Base-by-base conservation (phyloP, 805 yeast genomes). In the Metschnikowia kofuensis region DNA sequence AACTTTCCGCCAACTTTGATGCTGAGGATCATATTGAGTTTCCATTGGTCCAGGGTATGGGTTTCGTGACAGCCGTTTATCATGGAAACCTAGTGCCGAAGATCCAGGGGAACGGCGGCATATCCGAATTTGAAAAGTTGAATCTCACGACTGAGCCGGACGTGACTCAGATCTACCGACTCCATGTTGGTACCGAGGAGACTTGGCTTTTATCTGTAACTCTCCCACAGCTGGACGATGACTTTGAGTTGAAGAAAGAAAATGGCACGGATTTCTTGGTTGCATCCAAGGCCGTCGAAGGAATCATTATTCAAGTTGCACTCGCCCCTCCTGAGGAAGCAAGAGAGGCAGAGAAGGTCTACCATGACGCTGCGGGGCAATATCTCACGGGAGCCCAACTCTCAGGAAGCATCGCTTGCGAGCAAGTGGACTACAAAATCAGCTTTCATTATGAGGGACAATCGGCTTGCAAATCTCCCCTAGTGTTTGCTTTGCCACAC, bases 401-500 rank as follows among this genome's bases (percentile, higher is more conserved):
- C 16, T 56, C 59, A 16, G 88, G 86, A 46, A 62, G 75, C 26
- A 73, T 71, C 6, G 68, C 70, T 27, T 81, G 82, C 14, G 50
- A 66, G 4, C 53, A 68, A 27, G 85, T 83, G 10, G 60, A 66
- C 14, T 84, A 82, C 61, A 57, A 68, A 35, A 74, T 82, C 57
- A 58, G 58, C 6, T 84, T 81, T 64, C 54, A 63, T n/a, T 76
- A 80, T 16, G 57, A 56, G 30, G 89, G 89, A 38, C 45, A 57
- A 3, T 81, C 87, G 6, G 54, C 69, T 9, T 65, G 76, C 59
- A 78, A 78, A 0, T 64, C 55, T n/a, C 72, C 80, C 12, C 62
- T 85, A 27, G 63, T 85, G 35, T 86, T 78, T 62, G 88, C 88
- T 5, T 70, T 85, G 29, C 88, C 91, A 12, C 94, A 86, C 63